Evolutionary conservation across 805 yeast species (phyloP).

Genomic region (Candida ponderosae): DNA sequence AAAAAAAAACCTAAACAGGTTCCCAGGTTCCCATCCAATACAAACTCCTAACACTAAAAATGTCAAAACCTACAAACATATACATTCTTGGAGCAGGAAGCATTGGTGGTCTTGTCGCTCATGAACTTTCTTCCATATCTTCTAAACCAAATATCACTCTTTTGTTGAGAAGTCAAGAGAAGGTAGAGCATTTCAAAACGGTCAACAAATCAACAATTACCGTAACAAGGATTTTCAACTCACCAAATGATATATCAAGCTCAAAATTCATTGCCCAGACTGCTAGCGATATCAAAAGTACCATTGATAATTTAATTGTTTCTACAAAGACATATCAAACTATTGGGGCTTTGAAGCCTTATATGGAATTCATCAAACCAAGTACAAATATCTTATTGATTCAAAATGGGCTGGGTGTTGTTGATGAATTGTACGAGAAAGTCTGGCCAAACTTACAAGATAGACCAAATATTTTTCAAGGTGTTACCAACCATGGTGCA

Average conservation of each 20-base stretch:
- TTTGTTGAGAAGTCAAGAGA: constrained; percentile 14
- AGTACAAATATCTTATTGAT: constrained; percentile 59
- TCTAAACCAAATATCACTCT: constrained; percentile 12
- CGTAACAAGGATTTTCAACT: constrained; percentile 14
- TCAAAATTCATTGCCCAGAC: constrained; percentile 6
- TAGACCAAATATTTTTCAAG: constrained; percentile 63
- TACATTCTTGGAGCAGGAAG: constrained; percentile 21
- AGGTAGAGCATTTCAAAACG: constrained; percentile 10
- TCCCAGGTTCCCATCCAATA: too few species aligned
- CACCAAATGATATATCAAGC: constrained; percentile 5
- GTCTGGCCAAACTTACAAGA: constrained; percentile 42
- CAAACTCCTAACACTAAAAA: too few species aligned
- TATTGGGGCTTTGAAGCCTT: constrained; percentile 48
- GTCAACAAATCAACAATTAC: constrained; percentile 9
- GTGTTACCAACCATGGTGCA: constrained; percentile 81
- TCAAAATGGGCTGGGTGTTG: constrained; percentile 88
- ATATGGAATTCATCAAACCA: constrained; percentile 37
- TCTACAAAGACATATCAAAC: constrained; percentile 81
- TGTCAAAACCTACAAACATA: constrained; percentile 1
- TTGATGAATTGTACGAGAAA: constrained; percentile 41
- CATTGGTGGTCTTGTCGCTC: constrained; percentile 19
- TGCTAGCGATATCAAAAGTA: constrained; percentile 11
- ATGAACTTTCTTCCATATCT: constrained; percentile 13
- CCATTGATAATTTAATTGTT: constrained; percentile 54
- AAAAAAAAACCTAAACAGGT: too few species aligned